Base-by-base conservation (phyloP, 2,329 filamentous ascomycete species). In the Hypoxylon rubiginosum region DNA sequence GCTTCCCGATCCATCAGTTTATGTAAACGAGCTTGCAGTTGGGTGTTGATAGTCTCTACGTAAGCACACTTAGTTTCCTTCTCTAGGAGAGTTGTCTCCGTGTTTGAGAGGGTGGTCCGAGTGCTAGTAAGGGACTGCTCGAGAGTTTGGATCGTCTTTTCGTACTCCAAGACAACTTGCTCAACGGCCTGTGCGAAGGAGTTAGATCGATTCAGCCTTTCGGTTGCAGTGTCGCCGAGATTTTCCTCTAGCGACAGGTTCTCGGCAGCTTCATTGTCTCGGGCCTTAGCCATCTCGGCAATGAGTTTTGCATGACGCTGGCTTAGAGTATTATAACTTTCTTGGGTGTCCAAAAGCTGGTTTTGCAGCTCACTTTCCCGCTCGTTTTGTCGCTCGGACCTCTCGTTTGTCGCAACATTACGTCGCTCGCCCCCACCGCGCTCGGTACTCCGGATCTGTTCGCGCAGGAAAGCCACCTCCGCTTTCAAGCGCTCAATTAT, bases 181-280 rank as follows among this genome's bases (percentile, higher is more conserved):
- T 99, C 96, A 19, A 99, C 95, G 28, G 95, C 95, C 77, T 97
- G 92, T 1, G 95, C 94, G 76, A 99, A 98, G 0, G 93, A 97
- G 77, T 97, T 97, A 17, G 97, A 99, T 43, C 96, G 90, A 77
- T 97, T 97, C 69, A 98, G 82, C 57, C 96, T 88, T 77, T 97
- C 94, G 24, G 94, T 91, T 0, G 94, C 93, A 71, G 85, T 92
- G 76, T 95, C 93, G 58, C 90, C 92, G 15, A 90, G 82, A 11
- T 88, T 86, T 56, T 90, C 86, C 45, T 90, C 88, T 11, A 85
- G 77, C 43, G 84, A 81, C 36, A 88, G 84, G 52, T 88, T 89
- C 43, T 89, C 88, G 4, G 83, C 82, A 8, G 82, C 79, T 77
- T 91, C 89, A 59, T 87, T 86, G 72, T 97, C 91, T 41, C 92